phyloP scores from a whole-genome alignment of 805 yeast species.

The Yarrowia alimentaria region DNA sequence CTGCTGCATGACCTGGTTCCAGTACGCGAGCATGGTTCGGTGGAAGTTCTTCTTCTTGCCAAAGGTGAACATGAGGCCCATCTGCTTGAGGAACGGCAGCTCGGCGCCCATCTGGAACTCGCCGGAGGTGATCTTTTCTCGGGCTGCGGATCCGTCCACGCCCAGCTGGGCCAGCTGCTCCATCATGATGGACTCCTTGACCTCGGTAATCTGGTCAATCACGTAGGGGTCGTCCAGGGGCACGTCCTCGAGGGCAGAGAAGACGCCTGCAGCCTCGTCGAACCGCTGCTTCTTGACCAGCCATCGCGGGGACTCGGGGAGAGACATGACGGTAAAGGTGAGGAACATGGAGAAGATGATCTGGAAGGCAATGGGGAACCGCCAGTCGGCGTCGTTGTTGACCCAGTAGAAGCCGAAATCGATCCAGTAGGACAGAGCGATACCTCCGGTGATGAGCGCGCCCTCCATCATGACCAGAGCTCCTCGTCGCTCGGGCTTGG shows the following conservation, averaged over 20 bases:
- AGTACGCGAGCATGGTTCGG: constrained; percentile 42
- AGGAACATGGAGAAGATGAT: constrained; percentile 56
- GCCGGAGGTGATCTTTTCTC: constrained; percentile 6
- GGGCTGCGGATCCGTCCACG: constrained; percentile 4
- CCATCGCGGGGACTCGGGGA: constrained; percentile 90
- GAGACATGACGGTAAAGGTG: constrained; percentile 53
- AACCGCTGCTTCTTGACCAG: constrained; percentile 64
- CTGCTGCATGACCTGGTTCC: constrained; percentile 62
- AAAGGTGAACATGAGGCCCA: constrained; percentile 13
- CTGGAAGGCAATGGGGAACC: constrained; percentile 78
- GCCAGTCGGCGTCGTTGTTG: constrained; percentile 60
- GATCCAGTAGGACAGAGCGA: constrained; percentile 62
- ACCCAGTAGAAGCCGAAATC: constrained; percentile 50
- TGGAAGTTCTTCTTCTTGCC: constrained; percentile 28
- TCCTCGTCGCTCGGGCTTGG: constrained; percentile 66
- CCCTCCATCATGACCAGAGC: constrained; percentile 68
- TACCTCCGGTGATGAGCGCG: constrained; percentile 68
- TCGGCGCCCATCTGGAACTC: constrained; percentile 19
- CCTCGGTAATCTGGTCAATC: constrained; percentile 10
- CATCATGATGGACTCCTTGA: constrained; percentile 26
- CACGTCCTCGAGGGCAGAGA: constrained; percentile 22
- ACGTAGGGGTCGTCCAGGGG: constrained; percentile 21
- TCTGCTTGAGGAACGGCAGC: constrained; percentile 16
- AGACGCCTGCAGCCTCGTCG: constrained; percentile 47
- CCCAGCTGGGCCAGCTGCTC: constrained; percentile 22